Evolutionary conservation across 129 eudicot genomes (phyloP), one percentile per base, ranked within the genome.

Genomic region (Chrysanthemum seticuspe): DNA sequence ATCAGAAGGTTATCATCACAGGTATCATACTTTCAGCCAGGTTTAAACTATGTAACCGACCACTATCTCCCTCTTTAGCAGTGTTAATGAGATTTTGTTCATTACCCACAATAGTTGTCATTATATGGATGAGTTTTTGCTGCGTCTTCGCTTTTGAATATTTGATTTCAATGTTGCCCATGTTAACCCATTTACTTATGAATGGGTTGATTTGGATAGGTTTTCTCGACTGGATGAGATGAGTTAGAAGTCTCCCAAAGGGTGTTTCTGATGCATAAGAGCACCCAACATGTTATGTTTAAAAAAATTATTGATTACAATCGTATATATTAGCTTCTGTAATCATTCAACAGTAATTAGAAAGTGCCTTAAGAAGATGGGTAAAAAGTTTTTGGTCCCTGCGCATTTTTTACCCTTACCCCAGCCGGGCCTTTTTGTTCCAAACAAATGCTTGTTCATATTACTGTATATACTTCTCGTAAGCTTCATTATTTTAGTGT

Each of bases 1-100:
- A 84, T 93, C 75, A 72, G 84, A 86, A 90, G 89, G 79, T 79
- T 93, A 71, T 93, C 98, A 72, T 67, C 86, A 58, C 97, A 93
- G 93, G 97, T 89, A 76, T 55, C 21, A 14, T 79, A n/a, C 52
- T 63, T 58, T 56, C 40, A 21, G 54, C 68, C 55, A 16, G 12
- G 52, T 62, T 29, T 50, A 34, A 55, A 10, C 1, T 57, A 11
- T 36, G 13, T 16, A 19, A 14, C 45, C 4, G 14, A 60, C 10
- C 36, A 21, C 65, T 23, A 8, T 23, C 15, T 23, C 40, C 2
- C 45, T 18, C 36, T 25, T 29, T 60, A 45, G 47, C 19, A 27
- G 56, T 62, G 15, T 25, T 10, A 19, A 63, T 19, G 21, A 19
- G 21, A 19, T 19, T 19, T 19, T 19, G 21, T 19, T 19, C 21